Percentiles rank a stretch among this genome's conserved stretches.
phyloP scores from a whole-genome alignment of 2,329 filamentous ascomycete genomes.

The Metarhizium robertsii region DNA sequence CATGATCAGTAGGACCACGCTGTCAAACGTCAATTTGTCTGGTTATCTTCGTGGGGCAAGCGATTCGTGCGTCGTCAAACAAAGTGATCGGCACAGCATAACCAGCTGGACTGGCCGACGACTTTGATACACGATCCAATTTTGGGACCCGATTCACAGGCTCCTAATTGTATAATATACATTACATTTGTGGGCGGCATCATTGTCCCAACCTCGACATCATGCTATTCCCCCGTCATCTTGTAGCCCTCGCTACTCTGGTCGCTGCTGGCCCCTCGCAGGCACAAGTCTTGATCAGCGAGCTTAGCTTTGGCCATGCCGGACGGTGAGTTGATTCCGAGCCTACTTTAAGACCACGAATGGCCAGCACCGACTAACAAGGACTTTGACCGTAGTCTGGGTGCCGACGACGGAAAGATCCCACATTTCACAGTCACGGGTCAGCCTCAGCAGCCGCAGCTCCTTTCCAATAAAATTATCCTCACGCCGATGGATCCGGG shows the following conservation, averaged over 20 bases:
- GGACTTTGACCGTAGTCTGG: background rate
- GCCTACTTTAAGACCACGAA: background rate
- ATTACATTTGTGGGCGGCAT: background rate
- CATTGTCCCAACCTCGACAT: background rate
- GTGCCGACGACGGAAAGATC: conserved; percentile 25
- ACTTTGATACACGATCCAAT: background rate
- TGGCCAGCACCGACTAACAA: background rate
- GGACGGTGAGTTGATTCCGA: conserved; percentile 38
- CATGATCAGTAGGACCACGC: background rate
- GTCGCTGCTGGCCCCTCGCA: conserved; percentile 40
- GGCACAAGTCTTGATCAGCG: conserved; percentile 60
- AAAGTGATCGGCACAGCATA: conserved; percentile 2
- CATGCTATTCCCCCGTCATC: conserved; percentile 5
- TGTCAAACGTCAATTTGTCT: background rate
- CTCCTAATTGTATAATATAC: background rate
- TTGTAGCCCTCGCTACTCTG: conserved; percentile 28
- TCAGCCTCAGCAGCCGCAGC: conserved; percentile 44
- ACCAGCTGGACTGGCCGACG: conserved; percentile 1
- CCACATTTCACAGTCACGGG: conserved; percentile 48
- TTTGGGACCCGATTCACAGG: background rate
- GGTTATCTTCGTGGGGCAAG: background rate
- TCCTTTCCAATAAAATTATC: conserved; percentile 83
- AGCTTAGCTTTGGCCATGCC: conserved; percentile 69
- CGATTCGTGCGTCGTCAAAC: background rate
- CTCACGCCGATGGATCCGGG: conserved; percentile 84